Evolutionary conservation across 306 rosid species (phyloP).

Genomic region (Trifolium dubium): DNA sequence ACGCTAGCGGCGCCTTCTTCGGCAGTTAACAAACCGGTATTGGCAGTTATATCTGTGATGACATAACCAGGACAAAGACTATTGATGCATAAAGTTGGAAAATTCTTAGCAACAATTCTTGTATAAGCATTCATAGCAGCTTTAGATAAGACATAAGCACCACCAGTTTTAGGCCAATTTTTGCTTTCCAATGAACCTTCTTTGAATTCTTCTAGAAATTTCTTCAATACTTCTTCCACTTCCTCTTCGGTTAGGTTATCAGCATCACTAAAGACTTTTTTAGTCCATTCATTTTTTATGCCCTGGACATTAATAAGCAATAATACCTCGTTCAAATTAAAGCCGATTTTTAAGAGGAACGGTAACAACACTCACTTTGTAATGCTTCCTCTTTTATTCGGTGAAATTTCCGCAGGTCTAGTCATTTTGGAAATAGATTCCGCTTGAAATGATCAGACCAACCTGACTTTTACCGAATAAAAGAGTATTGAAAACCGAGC

Average conservation of each 20-base stretch:
- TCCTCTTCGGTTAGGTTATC: conserved; percentile 47
- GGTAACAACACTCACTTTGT: no score
- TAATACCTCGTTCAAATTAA: background rate
- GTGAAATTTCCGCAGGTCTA: no score
- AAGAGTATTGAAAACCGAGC: no score
- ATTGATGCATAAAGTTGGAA: conserved; percentile 41
- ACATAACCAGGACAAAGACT: conserved; percentile 49
- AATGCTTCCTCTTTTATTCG: no score
- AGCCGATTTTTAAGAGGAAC: background rate
- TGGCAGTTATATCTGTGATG: conserved; percentile 43
- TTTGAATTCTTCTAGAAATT: conserved; percentile 46
- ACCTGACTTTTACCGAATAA: no score
- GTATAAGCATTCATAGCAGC: conserved; percentile 53
- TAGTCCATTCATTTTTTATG: conserved; percentile 45
- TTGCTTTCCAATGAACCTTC: conserved; percentile 44
- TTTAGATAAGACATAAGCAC: conserved; percentile 49
- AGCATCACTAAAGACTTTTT: conserved; percentile 42
- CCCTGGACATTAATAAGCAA: conserved; percentile 30
- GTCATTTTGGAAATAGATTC: no score
- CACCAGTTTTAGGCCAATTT: conserved; percentile 24
- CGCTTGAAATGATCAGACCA: no score
- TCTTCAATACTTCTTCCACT: conserved; percentile 43
- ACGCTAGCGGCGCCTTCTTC: conserved; percentile 52
- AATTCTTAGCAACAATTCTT: conserved; percentile 49
- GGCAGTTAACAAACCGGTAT: conserved; percentile 39